Base-by-base conservation (phyloP, 139 green algal species). In the Coelastrella sp. region DNA sequence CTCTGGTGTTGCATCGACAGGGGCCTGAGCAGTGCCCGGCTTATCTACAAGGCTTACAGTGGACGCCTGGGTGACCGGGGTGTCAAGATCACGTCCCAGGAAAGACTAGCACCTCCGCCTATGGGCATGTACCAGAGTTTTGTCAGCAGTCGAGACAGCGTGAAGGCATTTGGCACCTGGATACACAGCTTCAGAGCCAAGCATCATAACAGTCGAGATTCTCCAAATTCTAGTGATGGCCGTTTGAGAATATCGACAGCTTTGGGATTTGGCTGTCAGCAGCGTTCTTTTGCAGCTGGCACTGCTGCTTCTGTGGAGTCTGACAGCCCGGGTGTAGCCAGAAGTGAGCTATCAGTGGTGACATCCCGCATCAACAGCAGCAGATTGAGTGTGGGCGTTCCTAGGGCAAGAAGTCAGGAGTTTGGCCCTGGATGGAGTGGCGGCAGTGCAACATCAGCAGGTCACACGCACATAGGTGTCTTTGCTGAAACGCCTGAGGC, bases 71-170 rank as follows among this genome's bases (percentile, higher is more conserved):
- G 21, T 23, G 34, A 32, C 32, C 34, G 75, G 51, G 25, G 19
- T 23, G 25, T 82, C 8, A 69, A 69, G 35, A 64, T 64, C 19
- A 27, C 45, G 5, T 23, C 30, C 23, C 45, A 38, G 6, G 73
- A 81, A 32, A 81, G 41, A 50, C 40, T 66, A 25, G 75, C 75
- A 17, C 53, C 34, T 5, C 30, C 75, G 34, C 35, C 51, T 2
- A 35, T 64, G 2, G 51, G 34, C 34, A 38, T 69, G 35, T 68
- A 81, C 40, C 13, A 38, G 51, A 82, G 75, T 38, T 82, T 63
- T 48, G 48, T 32, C 35, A 82, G 48, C 75, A 82, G 75, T 40
- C 45, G 73, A 23, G 41, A 60, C 37, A 81, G 73, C 73, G 48
- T 41, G 19, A 64, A 64, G 53, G 6, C 30, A n/a, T 2, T 64